phyloP scores from a whole-genome alignment of 1,139 yeast species.

The Blastobotrys capitulatus region DNA sequence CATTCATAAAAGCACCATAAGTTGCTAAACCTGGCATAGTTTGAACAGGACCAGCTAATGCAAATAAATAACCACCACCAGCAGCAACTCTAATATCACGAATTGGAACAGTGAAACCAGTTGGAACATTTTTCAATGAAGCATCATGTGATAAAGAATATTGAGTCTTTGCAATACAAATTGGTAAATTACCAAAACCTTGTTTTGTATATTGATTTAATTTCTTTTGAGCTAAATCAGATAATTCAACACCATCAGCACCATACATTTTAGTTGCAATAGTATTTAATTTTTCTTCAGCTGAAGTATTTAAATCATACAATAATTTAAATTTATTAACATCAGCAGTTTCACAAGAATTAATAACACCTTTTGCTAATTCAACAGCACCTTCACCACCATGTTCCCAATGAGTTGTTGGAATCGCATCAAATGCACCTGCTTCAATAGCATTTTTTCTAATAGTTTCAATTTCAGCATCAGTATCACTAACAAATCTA shows the following conservation, averaged over 20 bases:
- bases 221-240: constrained; percentile 79
- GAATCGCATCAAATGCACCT: constrained; percentile 94
- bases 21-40: constrained; percentile 98
- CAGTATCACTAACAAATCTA: constrained; percentile 82
- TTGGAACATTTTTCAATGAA: constrained; percentile 87
- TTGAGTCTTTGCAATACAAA: constrained; percentile 97
- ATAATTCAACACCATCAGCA: constrained; percentile 81
- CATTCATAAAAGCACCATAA: constrained; percentile 94
- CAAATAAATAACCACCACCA: constrained; percentile 96
- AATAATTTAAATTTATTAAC: constrained; percentile 61
- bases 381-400: constrained; percentile 94
- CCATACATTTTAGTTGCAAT: constrained; percentile 94
- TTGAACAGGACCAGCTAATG: constrained; percentile 94
- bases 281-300: constrained; percentile 74
- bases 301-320: constrained; percentile 64
- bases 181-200: constrained; percentile 89
- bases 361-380: constrained; percentile 79
- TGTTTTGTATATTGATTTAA: constrained; percentile 79
- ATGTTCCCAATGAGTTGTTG: constrained; percentile 96
- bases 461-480: constrained; percentile 76
- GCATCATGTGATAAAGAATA: constrained; percentile 96
- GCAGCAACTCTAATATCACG: constrained; percentile 90
- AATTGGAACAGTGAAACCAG: constrained; percentile 90
- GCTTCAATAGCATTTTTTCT: constrained; percentile 80
- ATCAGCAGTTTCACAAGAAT: constrained; percentile 53